Percentiles rank a stretch among this genome's conserved stretches.
These are phyloP conservation scores for Crinitomyces ghanaensis DNA, from an alignment of 805 yeast species.

Conservation along the genomic window DNA sequence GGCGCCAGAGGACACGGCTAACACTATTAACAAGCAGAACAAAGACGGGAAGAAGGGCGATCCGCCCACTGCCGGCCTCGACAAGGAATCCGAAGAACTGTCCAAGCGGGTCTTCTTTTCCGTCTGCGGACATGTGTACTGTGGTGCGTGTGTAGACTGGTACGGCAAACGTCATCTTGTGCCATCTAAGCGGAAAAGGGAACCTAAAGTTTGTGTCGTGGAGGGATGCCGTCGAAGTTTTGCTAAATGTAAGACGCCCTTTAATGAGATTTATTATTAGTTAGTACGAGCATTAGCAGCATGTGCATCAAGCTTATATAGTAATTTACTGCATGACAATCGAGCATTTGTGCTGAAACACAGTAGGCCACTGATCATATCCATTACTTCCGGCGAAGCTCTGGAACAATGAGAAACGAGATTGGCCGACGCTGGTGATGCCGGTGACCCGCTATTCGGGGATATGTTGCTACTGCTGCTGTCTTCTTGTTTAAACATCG, in stretches of 20 bases:
- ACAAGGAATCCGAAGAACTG: constrained; percentile 45
- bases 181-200: constrained; percentile 10
- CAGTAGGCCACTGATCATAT: constrained; percentile 3
- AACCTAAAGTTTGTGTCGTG: constrained; percentile 10
- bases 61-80: background rate
- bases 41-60: background rate
- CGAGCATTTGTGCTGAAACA: constrained; percentile 4
- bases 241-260: constrained; percentile 7
- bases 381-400: constrained; percentile 4
- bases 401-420: constrained; percentile 1
- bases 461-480: too few relatives aligned
- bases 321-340: constrained; percentile 1
- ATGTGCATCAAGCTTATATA: constrained; percentile 2
- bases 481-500: too few relatives aligned
- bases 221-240: constrained; percentile 9
- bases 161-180: constrained; percentile 29
- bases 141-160: constrained; percentile 73
- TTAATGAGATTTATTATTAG: constrained; percentile 12
- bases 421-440: too few relatives aligned
- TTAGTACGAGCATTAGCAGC: background rate
- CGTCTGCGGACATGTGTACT: constrained; percentile 73
- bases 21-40: background rate
- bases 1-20: constrained; percentile 2
- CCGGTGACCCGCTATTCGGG: too few relatives aligned
- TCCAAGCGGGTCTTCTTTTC: constrained; percentile 57